phyloP scores from a whole-genome alignment of 257 asterid species.

The Solanum pinnatisectum region DNA sequence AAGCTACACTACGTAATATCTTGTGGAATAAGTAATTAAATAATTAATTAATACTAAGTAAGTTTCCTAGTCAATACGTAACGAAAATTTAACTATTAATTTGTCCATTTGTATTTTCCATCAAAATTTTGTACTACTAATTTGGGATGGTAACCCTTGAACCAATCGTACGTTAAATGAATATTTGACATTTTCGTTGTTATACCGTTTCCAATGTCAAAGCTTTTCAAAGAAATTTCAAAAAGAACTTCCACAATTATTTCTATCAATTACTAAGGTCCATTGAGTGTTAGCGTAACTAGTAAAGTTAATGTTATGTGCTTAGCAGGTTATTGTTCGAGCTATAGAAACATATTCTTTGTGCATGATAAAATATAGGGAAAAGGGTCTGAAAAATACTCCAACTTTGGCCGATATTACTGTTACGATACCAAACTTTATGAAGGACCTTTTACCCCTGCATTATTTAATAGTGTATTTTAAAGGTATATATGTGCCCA shows the following conservation, averaged over 20 bases:
- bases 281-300: background rate
- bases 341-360: accelerated
- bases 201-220: background rate
- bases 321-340: background rate
- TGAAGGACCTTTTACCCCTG: too few species aligned
- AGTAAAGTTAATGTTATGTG: too few species aligned
- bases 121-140: background rate
- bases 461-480: too few species aligned
- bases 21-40: background rate
- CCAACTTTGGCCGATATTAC: too few species aligned
- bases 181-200: background rate
- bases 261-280: background rate
- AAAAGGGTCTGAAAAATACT: too few species aligned
- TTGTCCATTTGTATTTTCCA: background rate
- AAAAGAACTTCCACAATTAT: background rate
- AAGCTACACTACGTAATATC: background rate
- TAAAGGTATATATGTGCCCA: too few species aligned
- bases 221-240: background rate
- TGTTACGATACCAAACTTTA: too few species aligned
- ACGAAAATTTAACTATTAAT: background rate
- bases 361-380: too few species aligned
- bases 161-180: background rate
- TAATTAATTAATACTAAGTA: background rate
- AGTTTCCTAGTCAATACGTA: background rate
- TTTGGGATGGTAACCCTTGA: background rate